Conservation (phyloP, 2,329 filamentous ascomycete genomes). For the Beauveria caledonica region DNA sequence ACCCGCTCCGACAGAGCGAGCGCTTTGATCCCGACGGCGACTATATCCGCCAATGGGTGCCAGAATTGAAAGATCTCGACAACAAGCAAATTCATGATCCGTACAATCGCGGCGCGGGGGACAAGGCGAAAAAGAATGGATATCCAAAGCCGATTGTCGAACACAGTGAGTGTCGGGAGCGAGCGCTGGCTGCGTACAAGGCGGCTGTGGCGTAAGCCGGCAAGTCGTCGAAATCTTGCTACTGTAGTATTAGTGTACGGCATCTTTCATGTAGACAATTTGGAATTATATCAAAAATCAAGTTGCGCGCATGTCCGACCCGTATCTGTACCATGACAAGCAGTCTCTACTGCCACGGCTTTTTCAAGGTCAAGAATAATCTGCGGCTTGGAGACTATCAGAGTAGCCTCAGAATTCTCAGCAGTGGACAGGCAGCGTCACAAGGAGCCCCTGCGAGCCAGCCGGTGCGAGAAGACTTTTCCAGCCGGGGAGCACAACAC, state of each 20-base stretch:
- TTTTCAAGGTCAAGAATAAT: constrained; percentile 48
- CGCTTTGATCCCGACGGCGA: constrained; percentile 72
- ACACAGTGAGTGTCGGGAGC: constrained; percentile 60
- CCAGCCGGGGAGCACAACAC: constrained; percentile 38
- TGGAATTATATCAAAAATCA: not conserved
- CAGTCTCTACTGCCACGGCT: constrained; percentile 48
- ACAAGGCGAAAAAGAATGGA: constrained; percentile 53
- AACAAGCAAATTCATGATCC: constrained; percentile 74
- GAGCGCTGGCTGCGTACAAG: constrained; percentile 64
- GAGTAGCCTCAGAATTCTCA: constrained; percentile 48
- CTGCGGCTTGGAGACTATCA: constrained; percentile 52
- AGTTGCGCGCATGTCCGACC: constrained; percentile 41
- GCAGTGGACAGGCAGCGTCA: constrained; percentile 28
- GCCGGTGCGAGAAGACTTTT: constrained; percentile 45
- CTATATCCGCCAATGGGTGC: constrained; percentile 78
- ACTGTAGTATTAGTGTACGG: not conserved
- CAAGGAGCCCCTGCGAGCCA: constrained; percentile 19
- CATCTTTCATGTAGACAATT: not conserved
- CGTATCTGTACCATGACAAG: constrained; percentile 58
- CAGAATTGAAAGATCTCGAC: constrained; percentile 57
- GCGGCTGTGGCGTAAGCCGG: constrained; percentile 20
- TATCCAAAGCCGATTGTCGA: constrained; percentile 71
- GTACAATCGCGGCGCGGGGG: constrained; percentile 55
- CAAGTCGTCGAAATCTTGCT: not conserved
- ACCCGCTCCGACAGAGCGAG: constrained; percentile 75